phyloP scores from a whole-genome alignment of 2,329 filamentous ascomycete species.

The Microsporum canis region DNA sequence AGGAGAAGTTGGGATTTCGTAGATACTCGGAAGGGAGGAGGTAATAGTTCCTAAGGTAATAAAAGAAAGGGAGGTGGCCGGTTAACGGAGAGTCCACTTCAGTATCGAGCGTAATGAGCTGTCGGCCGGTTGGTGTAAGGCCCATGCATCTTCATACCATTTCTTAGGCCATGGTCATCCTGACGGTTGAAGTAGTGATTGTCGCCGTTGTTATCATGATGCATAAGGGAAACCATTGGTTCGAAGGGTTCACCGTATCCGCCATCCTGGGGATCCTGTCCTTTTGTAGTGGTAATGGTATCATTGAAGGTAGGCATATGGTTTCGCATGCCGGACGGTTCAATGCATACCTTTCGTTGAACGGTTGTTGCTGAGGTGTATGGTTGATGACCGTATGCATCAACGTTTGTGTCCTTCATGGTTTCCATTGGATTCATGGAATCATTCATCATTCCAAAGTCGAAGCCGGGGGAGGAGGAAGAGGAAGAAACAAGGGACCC shows the following conservation, averaged over 20 bases:
- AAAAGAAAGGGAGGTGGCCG: not conserved
- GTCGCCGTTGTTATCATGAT: slow-evolving; percentile 20
- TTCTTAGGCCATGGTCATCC: slow-evolving; percentile 4
- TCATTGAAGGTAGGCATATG: slow-evolving; percentile 22
- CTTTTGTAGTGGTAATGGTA: slow-evolving; percentile 16
- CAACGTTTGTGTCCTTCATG: slow-evolving; percentile 25
- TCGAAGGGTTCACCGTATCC: slow-evolving; percentile 24
- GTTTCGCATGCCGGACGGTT: slow-evolving; percentile 17
- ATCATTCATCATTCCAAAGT: slow-evolving; percentile 29
- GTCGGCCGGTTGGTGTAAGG: slow-evolving; percentile 1
- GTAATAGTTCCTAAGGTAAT: not conserved
- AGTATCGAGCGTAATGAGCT: slow-evolving; percentile 5
- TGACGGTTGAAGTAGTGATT: slow-evolving; percentile 21
- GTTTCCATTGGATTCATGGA: slow-evolving; percentile 32
- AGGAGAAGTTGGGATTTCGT: not conserved
- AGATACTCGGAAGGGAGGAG: not conserved
- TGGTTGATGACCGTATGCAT: slow-evolving; percentile 25
- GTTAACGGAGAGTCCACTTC: not conserved
- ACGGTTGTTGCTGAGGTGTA: slow-evolving; percentile 19
- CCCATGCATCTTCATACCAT: not conserved
- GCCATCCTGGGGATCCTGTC: slow-evolving; percentile 18
- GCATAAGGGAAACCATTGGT: slow-evolving; percentile 22
- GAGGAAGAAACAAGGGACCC: slow-evolving; percentile 32
- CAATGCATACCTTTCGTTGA: slow-evolving; percentile 17
- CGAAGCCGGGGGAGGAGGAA: slow-evolving; percentile 28